Evolutionary conservation across 2,329 filamentous ascomycete genomes (phyloP).

Genomic region (Davidsoniella australis): DNA sequence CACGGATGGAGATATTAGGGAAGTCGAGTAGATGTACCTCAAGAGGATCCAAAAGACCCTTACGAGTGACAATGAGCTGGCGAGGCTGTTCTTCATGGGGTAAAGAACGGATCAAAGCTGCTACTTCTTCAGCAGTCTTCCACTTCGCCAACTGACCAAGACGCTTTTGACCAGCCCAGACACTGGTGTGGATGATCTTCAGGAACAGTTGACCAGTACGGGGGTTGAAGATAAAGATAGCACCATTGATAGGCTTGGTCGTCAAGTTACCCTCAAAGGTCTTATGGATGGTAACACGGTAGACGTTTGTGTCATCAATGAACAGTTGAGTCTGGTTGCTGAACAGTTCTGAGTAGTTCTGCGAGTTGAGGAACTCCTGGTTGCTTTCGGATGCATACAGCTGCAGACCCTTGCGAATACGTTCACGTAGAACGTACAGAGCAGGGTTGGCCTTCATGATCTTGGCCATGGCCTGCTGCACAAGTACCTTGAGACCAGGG

Average conservation of each 20-base stretch:
- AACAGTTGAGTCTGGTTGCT: slow-evolving; percentile 98
- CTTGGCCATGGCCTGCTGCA: slow-evolving; percentile 98
- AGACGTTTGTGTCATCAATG: slow-evolving; percentile 98
- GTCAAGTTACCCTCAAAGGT: slow-evolving; percentile 98
- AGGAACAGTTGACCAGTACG: slow-evolving; percentile 92
- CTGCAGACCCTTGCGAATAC: slow-evolving; percentile 95
- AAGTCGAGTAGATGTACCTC: slow-evolving; percentile 97
- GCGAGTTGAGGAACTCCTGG: slow-evolving; percentile 96
- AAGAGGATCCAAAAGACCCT: slow-evolving; percentile 89
- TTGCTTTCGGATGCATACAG: slow-evolving; percentile 97
- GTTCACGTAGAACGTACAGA: slow-evolving; percentile 86
- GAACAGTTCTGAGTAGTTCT: slow-evolving; percentile 98
- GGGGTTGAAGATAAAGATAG: slow-evolving; percentile 99
- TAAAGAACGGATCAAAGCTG: slow-evolving; percentile 83
- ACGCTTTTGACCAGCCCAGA: slow-evolving; percentile 98
- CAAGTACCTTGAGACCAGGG: slow-evolving; percentile 82
- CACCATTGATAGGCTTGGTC: slow-evolving; percentile 97
- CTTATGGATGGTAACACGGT: slow-evolving; percentile 98
- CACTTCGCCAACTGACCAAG: slow-evolving; percentile 94
- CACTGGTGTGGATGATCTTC: slow-evolving; percentile 98
- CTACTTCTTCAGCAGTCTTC: slow-evolving; percentile 99
- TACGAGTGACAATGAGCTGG: slow-evolving; percentile 93
- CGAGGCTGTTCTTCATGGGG: slow-evolving; percentile 97
- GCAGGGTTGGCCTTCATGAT: slow-evolving; percentile 99
- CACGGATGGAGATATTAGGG: slow-evolving; percentile 96